Evolutionary conservation across 2,329 filamentous ascomycete genomes (phyloP), one percentile per base, ranked within the genome.

Genomic region (Cephalotrichum gorgonifer): DNA sequence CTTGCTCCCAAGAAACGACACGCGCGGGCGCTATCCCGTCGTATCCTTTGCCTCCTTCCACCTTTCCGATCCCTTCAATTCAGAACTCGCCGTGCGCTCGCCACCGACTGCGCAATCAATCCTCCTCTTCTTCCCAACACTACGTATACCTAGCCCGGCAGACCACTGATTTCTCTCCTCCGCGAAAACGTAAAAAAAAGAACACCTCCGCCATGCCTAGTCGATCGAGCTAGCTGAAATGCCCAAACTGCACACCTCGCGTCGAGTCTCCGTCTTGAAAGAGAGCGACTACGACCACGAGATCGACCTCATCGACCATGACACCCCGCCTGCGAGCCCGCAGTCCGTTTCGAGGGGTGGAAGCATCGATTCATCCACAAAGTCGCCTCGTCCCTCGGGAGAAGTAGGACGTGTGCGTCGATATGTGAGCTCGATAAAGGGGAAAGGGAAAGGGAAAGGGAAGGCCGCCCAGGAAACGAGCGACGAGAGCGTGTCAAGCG

Each of bases 281-380:
- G 78, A 81, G 54, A 69, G 66, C 60, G 79, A 84, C 56, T 84
- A 83, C 59, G 81, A 85, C 57, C 85, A 87, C 64, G 81, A 83
- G 62, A 89, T 90, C 59, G 67, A 62, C 55, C 76, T 90, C 33
- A 71, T 86, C 55, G 83, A 88, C 62, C 68, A 72, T 50, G 69
- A 70, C 58, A 53, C 60, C 52, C 55, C 54, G 31, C 17, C 44
- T 11, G 28, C 39, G n/a, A 35, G 15, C 14, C 28, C 35, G 8
- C 27, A 14, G 9, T 27, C 39, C 31, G 23, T 28, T 20, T 33
- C 28, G 11, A 22, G 25, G 15, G 14, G 22, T 39, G 35, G 35
- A n/a, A 20, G 11, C 17, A 20, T 20, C 4, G 8, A 22, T 7
- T 17, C n/a, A 7, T n/a, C 11, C 6, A 20, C 7, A 11, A 9